phyloP scores from a whole-genome alignment of 768 basidiomycete genomes.

The Phanerochaete carnosa region DNA sequence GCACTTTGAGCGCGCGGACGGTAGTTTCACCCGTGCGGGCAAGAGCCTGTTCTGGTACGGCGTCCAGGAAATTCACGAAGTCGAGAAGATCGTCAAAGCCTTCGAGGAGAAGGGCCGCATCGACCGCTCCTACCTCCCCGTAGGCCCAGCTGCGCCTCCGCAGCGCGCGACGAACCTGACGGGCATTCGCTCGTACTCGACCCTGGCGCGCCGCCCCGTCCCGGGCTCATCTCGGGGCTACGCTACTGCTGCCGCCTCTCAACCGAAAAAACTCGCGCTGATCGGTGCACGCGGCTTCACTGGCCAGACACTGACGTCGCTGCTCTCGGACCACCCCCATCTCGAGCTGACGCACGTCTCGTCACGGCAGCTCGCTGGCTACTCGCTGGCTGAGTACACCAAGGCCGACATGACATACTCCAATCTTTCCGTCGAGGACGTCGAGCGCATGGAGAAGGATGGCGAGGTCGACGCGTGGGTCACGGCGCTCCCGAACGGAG shows the following conservation, averaged over 20 bases:
- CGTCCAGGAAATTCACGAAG: conserved; percentile 84
- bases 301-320: conserved; percentile 83
- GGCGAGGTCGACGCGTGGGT: conserved; percentile 97
- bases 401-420: conserved; percentile 73
- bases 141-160: conserved; percentile 67
- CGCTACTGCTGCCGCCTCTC: conserved; percentile 54
- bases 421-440: conserved; percentile 75
- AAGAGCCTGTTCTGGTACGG: conserved; percentile 98
- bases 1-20: conserved; percentile 99
- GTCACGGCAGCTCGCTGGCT: conserved; percentile 89
- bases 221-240: conserved; percentile 69
- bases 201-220: conserved; percentile 42
- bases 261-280: conserved; percentile 78
- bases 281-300: conserved; percentile 97
- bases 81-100: conserved; percentile 74
- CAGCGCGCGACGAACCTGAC: conserved; percentile 34
- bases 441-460: conserved; percentile 84
- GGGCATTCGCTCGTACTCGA: conserved; percentile 59
- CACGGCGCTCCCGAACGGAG: conserved; percentile 98
- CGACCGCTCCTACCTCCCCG: conserved; percentile 84
- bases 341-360: conserved; percentile 93
- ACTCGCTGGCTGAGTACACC: conserved; percentile 74
- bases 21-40: conserved; percentile 93
- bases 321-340: conserved; percentile 87
- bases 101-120: conserved; percentile 81